A percentile compares a stretch with the other conserved stretches of the same genome.
Evolutionary conservation across 257 asterid genomes (phyloP).

Genomic region (Forsythia suspensa): DNA sequence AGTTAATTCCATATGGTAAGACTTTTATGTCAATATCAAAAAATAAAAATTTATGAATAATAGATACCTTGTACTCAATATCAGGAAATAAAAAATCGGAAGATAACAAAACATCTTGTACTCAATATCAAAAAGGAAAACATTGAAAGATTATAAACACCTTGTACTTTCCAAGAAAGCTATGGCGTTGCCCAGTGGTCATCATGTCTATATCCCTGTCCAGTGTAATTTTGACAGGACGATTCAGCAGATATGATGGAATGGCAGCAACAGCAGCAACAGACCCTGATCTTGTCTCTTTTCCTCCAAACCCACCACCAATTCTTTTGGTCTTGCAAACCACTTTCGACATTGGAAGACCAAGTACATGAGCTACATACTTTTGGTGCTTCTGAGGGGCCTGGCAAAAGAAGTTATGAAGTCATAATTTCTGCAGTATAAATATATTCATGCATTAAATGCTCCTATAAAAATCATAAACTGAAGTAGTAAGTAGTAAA

Average conservation of each 20-base stretch:
- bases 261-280: conserved; percentile 81
- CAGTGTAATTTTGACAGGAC: conserved; percentile 83
- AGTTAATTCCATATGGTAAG: background rate
- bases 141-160: conserved; percentile 24
- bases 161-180: conserved; percentile 94
- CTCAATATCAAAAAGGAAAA: background rate
- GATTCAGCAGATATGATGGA: conserved; percentile 83
- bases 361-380: conserved; percentile 81
- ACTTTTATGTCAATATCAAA: background rate
- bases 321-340: conserved; percentile 96
- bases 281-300: conserved; percentile 87
- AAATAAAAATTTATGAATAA: conserved; percentile 5
- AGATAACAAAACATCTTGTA: conserved; percentile 17
- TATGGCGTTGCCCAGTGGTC: conserved; percentile 91
- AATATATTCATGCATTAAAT: background rate
- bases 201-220: conserved; percentile 95
- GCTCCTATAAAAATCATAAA: background rate
- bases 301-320: conserved; percentile 99
- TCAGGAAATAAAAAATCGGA: background rate
- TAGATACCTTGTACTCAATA: conserved; percentile 36
- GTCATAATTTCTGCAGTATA: conserved; percentile 10
- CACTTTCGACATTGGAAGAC: conserved; percentile 96
- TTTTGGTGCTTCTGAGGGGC: conserved; percentile 94
- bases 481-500: conserved; percentile 3
- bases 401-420: conserved; percentile 33